Conservation (phyloP, 2,329 filamentous ascomycete genomes). For the Fusarium sublunatum region DNA sequence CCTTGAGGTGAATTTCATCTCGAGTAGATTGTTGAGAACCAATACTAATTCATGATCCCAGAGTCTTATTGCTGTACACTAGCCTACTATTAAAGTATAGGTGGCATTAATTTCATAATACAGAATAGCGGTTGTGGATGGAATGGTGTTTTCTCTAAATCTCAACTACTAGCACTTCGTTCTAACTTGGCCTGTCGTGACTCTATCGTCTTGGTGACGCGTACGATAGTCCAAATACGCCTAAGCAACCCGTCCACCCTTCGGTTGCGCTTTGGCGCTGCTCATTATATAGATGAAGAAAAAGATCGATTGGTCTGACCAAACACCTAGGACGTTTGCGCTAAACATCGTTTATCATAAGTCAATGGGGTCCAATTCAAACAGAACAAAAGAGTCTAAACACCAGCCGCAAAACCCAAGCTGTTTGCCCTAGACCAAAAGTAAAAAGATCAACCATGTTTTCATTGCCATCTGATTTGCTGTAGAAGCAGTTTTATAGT, state of each 20-base stretch:
- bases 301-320: not conserved
- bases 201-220: not conserved
- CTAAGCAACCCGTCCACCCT: not conserved
- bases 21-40: no score
- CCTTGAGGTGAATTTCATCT: no score
- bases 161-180: no score
- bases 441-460: slow-evolving; percentile 31
- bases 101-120: no score
- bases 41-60: no score
- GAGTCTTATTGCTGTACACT: no score
- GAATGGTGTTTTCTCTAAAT: no score
- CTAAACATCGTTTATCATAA: not conserved
- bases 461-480: slow-evolving; percentile 36
- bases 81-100: no score
- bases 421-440: slow-evolving; percentile 5
- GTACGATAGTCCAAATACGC: no score
- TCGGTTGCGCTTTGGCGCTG: not conserved
- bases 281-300: slow-evolving; percentile 4
- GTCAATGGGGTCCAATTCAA: not conserved
- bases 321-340: not conserved
- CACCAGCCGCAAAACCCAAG: not conserved
- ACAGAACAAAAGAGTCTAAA: slow-evolving; percentile 15
- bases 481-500: slow-evolving; percentile 32
- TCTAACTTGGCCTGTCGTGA: no score
- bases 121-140: no score